Base-by-base conservation (phyloP, 805 yeast species). In the Alloascoidea africana region DNA sequence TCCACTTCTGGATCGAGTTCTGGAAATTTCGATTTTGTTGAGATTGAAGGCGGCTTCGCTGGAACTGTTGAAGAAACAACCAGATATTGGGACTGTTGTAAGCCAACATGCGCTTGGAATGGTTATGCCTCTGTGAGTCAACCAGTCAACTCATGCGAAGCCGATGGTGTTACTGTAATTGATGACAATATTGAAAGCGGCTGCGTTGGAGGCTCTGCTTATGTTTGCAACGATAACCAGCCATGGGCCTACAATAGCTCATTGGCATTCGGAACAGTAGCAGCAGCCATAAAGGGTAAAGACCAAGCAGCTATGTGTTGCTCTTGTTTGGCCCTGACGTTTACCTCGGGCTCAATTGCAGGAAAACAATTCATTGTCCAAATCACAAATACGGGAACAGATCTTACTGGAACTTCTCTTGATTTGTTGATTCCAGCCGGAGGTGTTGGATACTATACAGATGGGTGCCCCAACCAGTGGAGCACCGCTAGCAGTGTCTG, bases 31-130 rank as follows among this genome's bases (percentile, higher is more conserved):
- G n/a, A 23, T n/a, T 23, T 23, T 23, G 30, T 8, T 8, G 30
- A 23, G n/a, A n/a, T 23, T 15, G 36, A 27, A 4, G 37, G 37
- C 4, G 16, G 16, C 13, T 36, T 34, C 17, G 37, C 39, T 14
- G 16, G 16, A 8, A 23, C 30, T 8, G 30, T 23, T n/a, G 39
- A 34, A 11, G 15, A 16, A 4, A 37, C 39, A 15, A 37, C 39
- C 4, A 35, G 39, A 37, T 37, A 34, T 32, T 37, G 39, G 39
- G 39, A 37, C 15, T 37, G 39, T 35, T 37, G 39, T 18, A 37
- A 37, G 39, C 39, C 39, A 15, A 15, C 39, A 14, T 37, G 39
- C 17, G 4, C 39, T 5, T 37, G 39, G 39, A 17, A 5, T 18
- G 39, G 39, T 5, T 19, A 37, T 16, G 39, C 39, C 13, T n/a